These are phyloP conservation scores for Berkeleyomyces rouxiae DNA, from an alignment of 2,329 filamentous ascomycete genomes.

Conservation along the genomic window DNA sequence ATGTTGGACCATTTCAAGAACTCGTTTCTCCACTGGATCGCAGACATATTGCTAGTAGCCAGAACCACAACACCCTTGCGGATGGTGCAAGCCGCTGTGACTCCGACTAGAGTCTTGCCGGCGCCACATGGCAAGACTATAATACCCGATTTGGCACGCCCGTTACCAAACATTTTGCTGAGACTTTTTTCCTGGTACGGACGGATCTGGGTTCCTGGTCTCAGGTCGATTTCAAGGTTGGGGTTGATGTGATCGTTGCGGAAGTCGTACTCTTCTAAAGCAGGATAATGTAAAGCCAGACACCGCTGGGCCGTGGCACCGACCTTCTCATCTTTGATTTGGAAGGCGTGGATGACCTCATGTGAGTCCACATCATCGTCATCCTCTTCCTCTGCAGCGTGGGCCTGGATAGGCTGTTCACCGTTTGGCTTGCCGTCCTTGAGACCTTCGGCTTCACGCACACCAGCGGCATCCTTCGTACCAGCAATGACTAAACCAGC, in stretches of 20 bases:
- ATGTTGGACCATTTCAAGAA: constrained; percentile 98
- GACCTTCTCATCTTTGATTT: constrained; percentile 68
- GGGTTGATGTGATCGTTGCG: constrained; percentile 77
- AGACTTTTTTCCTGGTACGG: constrained; percentile 94
- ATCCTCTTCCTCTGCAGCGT: constrained; percentile 39
- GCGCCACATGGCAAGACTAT: constrained; percentile 94
- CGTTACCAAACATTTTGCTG: constrained; percentile 99
- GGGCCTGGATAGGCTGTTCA: neutral
- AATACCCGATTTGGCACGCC: constrained; percentile 88
- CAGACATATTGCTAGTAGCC: constrained; percentile 94
- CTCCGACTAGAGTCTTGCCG: constrained; percentile 94
- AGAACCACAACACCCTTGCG: constrained; percentile 93
- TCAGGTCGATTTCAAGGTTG: constrained; percentile 83
- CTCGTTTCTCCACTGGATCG: constrained; percentile 89
- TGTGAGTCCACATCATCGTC: constrained; percentile 78
- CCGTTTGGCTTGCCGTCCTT: constrained; percentile 4
- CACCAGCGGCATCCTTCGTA: constrained; percentile 80
- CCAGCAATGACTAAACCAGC: constrained; percentile 81
- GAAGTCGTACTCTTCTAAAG: constrained; percentile 95
- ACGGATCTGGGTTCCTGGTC: constrained; percentile 76
- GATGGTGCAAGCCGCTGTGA: constrained; percentile 93
- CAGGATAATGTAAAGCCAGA: constrained; percentile 67
- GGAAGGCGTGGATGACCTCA: constrained; percentile 81
- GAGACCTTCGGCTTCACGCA: constrained; percentile 48
- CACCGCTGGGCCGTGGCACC: constrained; percentile 82